Percentiles rank a stretch among this genome's conserved stretches.
These are phyloP conservation scores for Calonectria pteridis DNA, from an alignment of 2,329 filamentous ascomycete genomes.

Conservation along the genomic window DNA sequence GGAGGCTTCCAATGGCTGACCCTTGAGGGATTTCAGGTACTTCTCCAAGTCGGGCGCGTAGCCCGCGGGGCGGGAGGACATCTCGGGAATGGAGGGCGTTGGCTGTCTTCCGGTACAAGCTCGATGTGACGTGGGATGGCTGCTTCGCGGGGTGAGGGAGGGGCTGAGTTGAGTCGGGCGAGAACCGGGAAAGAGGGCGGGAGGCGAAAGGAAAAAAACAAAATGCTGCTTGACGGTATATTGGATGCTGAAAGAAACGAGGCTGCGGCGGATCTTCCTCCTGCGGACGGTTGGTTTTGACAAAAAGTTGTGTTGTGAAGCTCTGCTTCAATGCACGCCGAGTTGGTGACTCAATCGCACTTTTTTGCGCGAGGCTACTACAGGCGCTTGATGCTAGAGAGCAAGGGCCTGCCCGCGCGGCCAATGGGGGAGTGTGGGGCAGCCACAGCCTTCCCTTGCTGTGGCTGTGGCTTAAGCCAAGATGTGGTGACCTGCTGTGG, in stretches of 20 bases:
- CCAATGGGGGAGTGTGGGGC: constrained; percentile 30
- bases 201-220: not conserved
- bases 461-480: constrained; percentile 6
- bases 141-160: constrained; percentile 29
- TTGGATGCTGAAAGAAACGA: not conserved
- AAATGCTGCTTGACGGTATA: not conserved
- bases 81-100: constrained; percentile 38
- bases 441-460: constrained; percentile 36
- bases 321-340: constrained; percentile 26
- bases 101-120: constrained; percentile 8
- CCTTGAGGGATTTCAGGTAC: constrained; percentile 84
- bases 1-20: constrained; percentile 80
- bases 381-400: constrained; percentile 15
- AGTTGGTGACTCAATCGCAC: constrained; percentile 42
- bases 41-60: constrained; percentile 79
- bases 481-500: constrained; percentile 9
- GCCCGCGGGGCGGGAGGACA: constrained; percentile 52
- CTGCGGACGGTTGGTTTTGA: constrained; percentile 32
- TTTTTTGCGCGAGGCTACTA: constrained; percentile 45
- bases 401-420: constrained; percentile 23
- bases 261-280: not conserved
- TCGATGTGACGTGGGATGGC: constrained; percentile 35
- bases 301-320: constrained; percentile 24
- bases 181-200: not conserved
- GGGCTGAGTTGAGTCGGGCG: constrained; percentile 10